Percentiles rank a stretch among this genome's conserved stretches.
Conservation (phyloP, 306 rosid genomes). For the Cucumis cinereus region DNA sequence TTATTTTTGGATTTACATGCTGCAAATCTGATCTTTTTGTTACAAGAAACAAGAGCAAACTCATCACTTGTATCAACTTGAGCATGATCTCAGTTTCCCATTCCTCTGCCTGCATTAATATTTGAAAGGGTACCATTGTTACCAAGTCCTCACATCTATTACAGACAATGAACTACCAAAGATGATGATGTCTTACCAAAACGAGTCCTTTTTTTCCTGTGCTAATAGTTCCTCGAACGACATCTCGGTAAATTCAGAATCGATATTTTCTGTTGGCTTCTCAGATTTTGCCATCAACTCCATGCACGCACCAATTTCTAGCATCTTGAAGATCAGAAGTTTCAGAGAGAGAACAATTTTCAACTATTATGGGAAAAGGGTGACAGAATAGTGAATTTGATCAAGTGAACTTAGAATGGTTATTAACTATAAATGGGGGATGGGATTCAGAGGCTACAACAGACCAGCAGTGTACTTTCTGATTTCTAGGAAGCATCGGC, state of each 20-base stretch:
- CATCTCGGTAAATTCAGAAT: conserved; percentile 40
- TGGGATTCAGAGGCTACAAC: not conserved
- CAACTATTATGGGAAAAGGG: not conserved
- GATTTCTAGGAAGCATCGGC: not conserved
- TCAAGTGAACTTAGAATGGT: not conserved
- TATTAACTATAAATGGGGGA: not conserved
- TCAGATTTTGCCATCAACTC: conserved; percentile 43
- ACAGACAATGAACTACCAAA: not conserved
- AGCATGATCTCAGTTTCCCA: conserved; percentile 49
- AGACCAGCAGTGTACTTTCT: not conserved
- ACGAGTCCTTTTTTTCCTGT: conserved; percentile 84
- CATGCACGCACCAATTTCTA: conserved; percentile 47
- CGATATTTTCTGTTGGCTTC: conserved; percentile 26
- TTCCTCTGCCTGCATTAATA: conserved; percentile 62
- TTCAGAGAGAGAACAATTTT: not conserved
- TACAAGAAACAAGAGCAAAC: conserved; percentile 9
- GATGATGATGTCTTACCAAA: conserved; percentile 45
- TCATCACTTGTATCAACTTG: conserved; percentile 30
- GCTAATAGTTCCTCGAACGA: conserved; percentile 83
- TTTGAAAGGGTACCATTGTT: not conserved
- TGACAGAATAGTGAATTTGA: not conserved
- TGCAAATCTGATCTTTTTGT: conserved; percentile 17
- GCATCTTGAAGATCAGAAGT: conserved; percentile 31
- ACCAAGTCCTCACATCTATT: not conserved
- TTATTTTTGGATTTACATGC: conserved; percentile 18